Base-by-base conservation (phyloP, 805 yeast species). In the Candida loeiensis region DNA sequence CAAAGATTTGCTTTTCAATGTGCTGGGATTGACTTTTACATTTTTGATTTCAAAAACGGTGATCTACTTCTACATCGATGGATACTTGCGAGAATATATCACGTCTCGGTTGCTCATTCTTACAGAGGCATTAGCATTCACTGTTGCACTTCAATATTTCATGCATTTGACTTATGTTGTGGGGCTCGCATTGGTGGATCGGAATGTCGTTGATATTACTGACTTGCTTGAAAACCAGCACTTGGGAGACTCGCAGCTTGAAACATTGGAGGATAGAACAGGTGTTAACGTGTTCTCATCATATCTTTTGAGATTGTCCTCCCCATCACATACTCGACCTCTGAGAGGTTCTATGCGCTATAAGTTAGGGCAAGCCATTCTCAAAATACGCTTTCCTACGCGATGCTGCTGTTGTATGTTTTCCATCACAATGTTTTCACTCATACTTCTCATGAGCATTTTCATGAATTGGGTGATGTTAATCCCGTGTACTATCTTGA, bases 161-260 rank as follows among this genome's bases (percentile, higher is more conserved):
- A 61, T 86, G 27, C 87, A 81, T 47, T 53, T 79, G 36, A 76
- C 90, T 1, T 85, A 70, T 56, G 75, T 85, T 43, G 64, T 80
- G 1, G 79, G 88, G 0, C 77, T 85, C 1, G 61, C 85, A 21
- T 71, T 82, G 13, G 74, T 86, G 27, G 95, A 87, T 60, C 61
- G 80, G 21, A 73, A 80, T 34, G 69, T 87, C 39, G 56, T 74
- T 19, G 90, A 82, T 48, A 66, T 82, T 13, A 74, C 74, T 12
- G 87, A 80, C 44, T 54, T 80, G 30, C 45, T 49, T 31, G 47
- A 45, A 20, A 37, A 31, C 15, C 35, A 32, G 18, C 32, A 39
- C 15, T 14, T 21, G 9, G 44, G 32, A 12, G 42, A 33, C 6
- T n/a, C 16, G 24, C 15, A 30, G 27, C 30, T 19, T 19, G 29